These are phyloP conservation scores for Cucurbita ficifolia DNA, from an alignment of 306 rosid genomes.

Conservation along the genomic window DNA sequence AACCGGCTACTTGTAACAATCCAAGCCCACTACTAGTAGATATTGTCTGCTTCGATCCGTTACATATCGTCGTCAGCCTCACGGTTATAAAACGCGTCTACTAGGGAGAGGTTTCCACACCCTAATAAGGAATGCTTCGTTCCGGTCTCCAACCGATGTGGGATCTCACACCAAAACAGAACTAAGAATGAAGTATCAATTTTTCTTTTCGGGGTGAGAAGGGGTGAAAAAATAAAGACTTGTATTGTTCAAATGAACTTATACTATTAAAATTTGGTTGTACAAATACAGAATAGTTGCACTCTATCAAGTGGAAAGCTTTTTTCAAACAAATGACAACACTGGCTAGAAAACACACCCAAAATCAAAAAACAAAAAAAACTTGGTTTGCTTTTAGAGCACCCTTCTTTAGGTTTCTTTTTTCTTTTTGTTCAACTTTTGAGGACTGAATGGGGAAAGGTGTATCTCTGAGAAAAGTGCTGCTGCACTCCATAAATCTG, in stretches of 20 bases:
- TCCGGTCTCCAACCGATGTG: too few species aligned
- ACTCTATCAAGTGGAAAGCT: background rate
- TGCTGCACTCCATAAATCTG: background rate
- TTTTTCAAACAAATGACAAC: background rate
- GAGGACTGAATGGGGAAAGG: background rate
- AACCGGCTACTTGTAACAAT: background rate
- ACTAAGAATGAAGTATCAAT: background rate
- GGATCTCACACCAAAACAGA: too few species aligned
- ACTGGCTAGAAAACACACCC: slow-evolving; percentile 2
- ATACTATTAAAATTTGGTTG: background rate
- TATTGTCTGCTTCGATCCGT: too few species aligned
- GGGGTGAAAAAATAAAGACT: background rate
- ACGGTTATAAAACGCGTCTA: too few species aligned
- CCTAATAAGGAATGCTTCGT: too few species aligned
- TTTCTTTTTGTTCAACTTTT: background rate
- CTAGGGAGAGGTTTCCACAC: too few species aligned
- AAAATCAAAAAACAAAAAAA: background rate
- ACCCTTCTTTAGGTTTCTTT: background rate
- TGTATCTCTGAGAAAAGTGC: background rate
- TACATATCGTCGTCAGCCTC: too few species aligned
- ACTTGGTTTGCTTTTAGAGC: background rate
- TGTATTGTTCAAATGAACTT: background rate
- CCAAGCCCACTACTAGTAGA: too few species aligned
- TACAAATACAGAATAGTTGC: background rate
- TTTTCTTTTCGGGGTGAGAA: too few species aligned